Evolutionary conservation across 768 basidiomycete species (phyloP).

Genomic region (Mycena sanguinolenta): DNA sequence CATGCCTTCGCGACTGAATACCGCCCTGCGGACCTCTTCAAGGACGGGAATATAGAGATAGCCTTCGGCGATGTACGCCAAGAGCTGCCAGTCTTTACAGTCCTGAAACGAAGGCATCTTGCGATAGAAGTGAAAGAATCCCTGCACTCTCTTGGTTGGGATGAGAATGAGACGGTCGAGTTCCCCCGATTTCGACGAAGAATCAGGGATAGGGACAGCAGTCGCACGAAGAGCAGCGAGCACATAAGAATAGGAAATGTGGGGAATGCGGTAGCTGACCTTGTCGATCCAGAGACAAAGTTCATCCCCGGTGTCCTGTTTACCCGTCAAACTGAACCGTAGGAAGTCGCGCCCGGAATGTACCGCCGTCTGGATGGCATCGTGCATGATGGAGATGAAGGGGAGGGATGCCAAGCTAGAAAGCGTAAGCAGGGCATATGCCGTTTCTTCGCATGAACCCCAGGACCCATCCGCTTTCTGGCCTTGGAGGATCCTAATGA

Average conservation of each 20-base stretch:
- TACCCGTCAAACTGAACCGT: background rate
- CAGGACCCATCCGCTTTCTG: background rate
- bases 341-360: background rate
- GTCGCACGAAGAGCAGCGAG: background rate
- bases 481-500: background rate
- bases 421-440: background rate
- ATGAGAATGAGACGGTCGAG: background rate
- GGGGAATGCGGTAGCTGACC: background rate
- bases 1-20: background rate
- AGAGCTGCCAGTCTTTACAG: constrained; percentile 1
- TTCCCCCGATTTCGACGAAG: background rate
- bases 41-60: background rate
- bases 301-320: background rate
- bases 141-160: background rate
- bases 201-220: background rate
- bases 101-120: background rate
- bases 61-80: background rate
- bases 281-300: background rate
- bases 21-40: background rate
- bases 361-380: background rate
- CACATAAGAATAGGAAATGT: background rate
- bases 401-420: background rate
- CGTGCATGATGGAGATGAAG: background rate
- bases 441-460: background rate
- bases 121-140: background rate